Conservation (phyloP, 108 stramenopile species). For the Epithemia pelagica region DNA sequence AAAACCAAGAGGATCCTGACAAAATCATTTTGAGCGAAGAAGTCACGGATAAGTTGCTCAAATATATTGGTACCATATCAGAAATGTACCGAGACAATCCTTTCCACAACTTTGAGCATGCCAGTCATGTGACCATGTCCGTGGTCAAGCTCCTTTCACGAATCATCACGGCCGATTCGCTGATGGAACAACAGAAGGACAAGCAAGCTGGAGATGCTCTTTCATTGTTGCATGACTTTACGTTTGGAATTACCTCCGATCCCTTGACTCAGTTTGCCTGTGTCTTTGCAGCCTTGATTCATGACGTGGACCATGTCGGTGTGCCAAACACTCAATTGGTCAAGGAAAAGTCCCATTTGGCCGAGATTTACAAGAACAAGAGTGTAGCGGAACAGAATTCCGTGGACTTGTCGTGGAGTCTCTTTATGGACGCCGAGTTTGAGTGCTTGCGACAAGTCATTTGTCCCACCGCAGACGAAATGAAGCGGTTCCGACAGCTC, state of each 20-base stretch:
- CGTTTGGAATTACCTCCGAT: constrained; percentile 41
- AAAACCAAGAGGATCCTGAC: constrained; percentile 17
- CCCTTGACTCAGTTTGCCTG: constrained; percentile 46
- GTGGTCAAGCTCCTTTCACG: constrained; percentile 24
- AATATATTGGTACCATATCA: constrained; percentile 31
- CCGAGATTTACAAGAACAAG: constrained; percentile 9
- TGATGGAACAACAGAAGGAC: neutral
- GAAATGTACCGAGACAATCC: constrained; percentile 35
- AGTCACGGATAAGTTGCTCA: constrained; percentile 24
- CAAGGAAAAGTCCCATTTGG: constrained; percentile 9
- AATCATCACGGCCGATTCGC: constrained; percentile 19
- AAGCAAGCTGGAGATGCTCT: neutral
- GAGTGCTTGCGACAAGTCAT: neutral
- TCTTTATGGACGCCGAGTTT: constrained; percentile 4
- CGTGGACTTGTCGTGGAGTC: constrained; percentile 13
- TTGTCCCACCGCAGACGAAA: neutral
- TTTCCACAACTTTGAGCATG: constrained; percentile 35
- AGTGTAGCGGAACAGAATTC: constrained; percentile 16
- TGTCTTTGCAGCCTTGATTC: constrained; percentile 41
- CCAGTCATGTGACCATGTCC: constrained; percentile 31
- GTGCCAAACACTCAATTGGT: constrained; percentile 34
- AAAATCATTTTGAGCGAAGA: constrained; percentile 22
- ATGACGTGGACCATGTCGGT: constrained; percentile 45
- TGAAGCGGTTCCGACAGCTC: constrained; percentile 12
- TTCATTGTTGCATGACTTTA: constrained; percentile 21